Percentiles rank a stretch among this genome's conserved stretches.
These are phyloP conservation scores for Cephaloascus fragrans DNA, from an alignment of 805 yeast species.

Conservation along the genomic window DNA sequence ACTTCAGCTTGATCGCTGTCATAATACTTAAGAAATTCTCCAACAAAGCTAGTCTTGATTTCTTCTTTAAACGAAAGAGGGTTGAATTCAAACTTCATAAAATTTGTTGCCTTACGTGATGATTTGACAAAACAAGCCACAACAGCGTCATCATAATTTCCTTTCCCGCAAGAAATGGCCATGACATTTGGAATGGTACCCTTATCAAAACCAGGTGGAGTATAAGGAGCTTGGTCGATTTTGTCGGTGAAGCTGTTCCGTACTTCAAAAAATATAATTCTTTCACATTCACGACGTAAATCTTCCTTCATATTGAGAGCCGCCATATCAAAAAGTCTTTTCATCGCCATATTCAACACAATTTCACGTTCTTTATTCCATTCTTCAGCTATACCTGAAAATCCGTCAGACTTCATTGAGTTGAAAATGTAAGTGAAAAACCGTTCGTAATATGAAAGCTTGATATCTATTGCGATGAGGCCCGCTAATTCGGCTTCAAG, in stretches of 20 bases:
- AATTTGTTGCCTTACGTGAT: slow-evolving; percentile 68
- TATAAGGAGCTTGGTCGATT: slow-evolving; percentile 89
- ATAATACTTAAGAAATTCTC: slow-evolving; percentile 50
- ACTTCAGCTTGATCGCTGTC: slow-evolving; percentile 75
- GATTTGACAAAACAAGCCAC: slow-evolving; percentile 74
- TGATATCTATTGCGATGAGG: slow-evolving; percentile 55
- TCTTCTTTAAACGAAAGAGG: slow-evolving; percentile 42
- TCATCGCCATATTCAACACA: slow-evolving; percentile 59
- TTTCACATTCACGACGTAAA: slow-evolving; percentile 66
- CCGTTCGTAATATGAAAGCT: slow-evolving; percentile 30
- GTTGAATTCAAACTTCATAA: slow-evolving; percentile 67
- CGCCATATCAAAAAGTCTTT: slow-evolving; percentile 56
- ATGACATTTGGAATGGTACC: slow-evolving; percentile 84
- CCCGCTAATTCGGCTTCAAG: slow-evolving; percentile 82
- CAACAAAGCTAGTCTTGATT: slow-evolving; percentile 51
- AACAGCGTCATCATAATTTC: slow-evolving; percentile 76
- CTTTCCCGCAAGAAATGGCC: slow-evolving; percentile 80
- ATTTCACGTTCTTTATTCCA: slow-evolving; percentile 76
- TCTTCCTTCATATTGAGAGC: slow-evolving; percentile 76
- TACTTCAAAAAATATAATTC: slow-evolving; percentile 56
- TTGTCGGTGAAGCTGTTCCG: slow-evolving; percentile 60
- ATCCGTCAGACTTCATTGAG: slow-evolving; percentile 58
- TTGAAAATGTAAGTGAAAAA: slow-evolving; percentile 29
- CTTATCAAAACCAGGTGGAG: slow-evolving; percentile 64
- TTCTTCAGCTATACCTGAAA: slow-evolving; percentile 60